Evolutionary conservation across 2,329 filamentous ascomycete genomes (phyloP).

Genomic region (Paramyrothecium sp.): DNA sequence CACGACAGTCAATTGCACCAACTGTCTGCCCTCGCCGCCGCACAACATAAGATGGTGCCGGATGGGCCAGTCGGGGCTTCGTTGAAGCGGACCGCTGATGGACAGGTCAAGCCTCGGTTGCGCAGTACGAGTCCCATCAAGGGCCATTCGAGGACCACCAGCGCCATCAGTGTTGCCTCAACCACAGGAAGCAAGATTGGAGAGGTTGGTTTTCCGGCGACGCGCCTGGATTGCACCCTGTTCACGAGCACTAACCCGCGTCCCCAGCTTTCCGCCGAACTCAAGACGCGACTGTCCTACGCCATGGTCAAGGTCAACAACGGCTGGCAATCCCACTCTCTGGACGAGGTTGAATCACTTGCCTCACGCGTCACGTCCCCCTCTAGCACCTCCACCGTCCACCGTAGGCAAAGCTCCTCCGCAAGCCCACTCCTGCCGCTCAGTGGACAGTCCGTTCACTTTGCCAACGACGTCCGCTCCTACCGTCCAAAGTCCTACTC

Average conservation of each 20-base stretch:
- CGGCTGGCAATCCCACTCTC: constrained; percentile 77
- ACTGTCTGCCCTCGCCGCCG: constrained; percentile 57
- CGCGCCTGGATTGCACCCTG: background rate
- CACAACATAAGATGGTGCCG: constrained; percentile 46
- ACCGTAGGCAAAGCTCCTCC: constrained; percentile 49
- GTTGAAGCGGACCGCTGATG: constrained; percentile 79
- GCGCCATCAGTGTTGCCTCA: constrained; percentile 60
- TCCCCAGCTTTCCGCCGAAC: constrained; percentile 68
- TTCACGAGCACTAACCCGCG: constrained; percentile 12
- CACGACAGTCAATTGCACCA: constrained; percentile 56
- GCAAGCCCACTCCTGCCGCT: constrained; percentile 51
- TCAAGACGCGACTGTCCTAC: constrained; percentile 83
- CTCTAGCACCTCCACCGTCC: constrained; percentile 53
- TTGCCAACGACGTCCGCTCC: constrained; percentile 10
- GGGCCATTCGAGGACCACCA: constrained; percentile 70
- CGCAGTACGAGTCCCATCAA: constrained; percentile 44
- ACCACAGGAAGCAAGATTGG: constrained; percentile 68
- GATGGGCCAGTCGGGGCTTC: constrained; percentile 37
- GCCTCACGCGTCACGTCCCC: constrained; percentile 68
- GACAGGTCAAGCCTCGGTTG: constrained; percentile 60
- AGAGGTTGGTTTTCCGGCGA: constrained; percentile 57
- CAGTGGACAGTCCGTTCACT: constrained; percentile 24
- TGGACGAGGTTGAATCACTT: constrained; percentile 75
- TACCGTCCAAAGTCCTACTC: constrained; percentile 29
- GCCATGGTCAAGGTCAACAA: constrained; percentile 92